These are phyloP conservation scores for Mycena sp. DNA, from an alignment of 1,284 basidiomycete genomes.

Conservation along the genomic window DNA sequence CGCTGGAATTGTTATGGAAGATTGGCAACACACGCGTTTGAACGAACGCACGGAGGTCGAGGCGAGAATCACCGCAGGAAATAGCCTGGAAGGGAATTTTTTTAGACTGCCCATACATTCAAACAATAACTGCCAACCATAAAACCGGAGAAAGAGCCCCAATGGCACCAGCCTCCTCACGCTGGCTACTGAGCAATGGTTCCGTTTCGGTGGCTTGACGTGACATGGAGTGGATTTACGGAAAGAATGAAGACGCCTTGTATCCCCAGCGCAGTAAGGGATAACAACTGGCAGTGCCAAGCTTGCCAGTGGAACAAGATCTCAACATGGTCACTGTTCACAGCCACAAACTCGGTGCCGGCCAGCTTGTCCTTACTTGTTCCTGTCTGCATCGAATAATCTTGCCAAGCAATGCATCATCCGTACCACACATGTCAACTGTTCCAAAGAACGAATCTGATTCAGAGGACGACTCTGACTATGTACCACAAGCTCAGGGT, in stretches of 20 bases:
- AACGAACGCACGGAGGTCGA: conserved; percentile 4
- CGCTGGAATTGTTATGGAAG: neutral
- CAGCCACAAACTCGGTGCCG: too few relatives aligned
- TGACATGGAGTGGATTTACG: neutral
- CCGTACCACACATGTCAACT: conserved; percentile 1
- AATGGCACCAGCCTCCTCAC: neutral
- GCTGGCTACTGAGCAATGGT: neutral
- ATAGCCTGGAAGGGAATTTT: neutral
- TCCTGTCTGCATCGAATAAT: too few relatives aligned
- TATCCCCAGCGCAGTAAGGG: too few relatives aligned
- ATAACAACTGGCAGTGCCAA: too few relatives aligned
- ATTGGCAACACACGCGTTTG: neutral
- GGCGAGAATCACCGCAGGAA: neutral
- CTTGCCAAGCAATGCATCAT: too few relatives aligned
- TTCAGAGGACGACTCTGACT: conserved; percentile 74
- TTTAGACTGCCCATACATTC: neutral
- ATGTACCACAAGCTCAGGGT: conserved; percentile 60
- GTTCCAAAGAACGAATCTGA: conserved; percentile 49
- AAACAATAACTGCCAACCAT: neutral
- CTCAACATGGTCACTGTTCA: too few relatives aligned
- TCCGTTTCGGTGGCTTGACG: conserved; percentile 1
- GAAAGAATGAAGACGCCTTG: too few relatives aligned
- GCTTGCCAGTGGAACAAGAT: too few relatives aligned
- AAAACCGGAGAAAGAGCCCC: neutral
- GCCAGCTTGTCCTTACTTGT: too few relatives aligned